Percentiles rank a stretch among this genome's conserved stretches.
phyloP scores from a whole-genome alignment of 805 yeast species.

The Starmera pachycereana region DNA sequence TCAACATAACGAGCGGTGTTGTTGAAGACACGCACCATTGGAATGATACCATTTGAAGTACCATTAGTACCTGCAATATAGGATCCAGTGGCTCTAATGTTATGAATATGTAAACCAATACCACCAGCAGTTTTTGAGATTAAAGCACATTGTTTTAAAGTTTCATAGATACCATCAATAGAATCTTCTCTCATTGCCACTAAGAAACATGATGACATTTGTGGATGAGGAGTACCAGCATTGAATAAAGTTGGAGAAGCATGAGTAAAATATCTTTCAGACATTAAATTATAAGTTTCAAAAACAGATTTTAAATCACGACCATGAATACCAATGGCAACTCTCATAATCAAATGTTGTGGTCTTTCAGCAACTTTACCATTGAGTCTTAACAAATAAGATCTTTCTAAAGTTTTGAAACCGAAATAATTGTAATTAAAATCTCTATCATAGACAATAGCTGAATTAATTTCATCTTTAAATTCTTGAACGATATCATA shows the following conservation, averaged over 20 bases:
- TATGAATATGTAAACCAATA: slow-evolving; percentile 80
- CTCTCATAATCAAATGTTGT: slow-evolving; percentile 84
- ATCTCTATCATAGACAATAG: slow-evolving; percentile 73
- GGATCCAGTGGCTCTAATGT: slow-evolving; percentile 79
- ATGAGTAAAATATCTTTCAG: slow-evolving; percentile 78
- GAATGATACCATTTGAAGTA: slow-evolving; percentile 82
- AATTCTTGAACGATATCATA: slow-evolving; percentile 52
- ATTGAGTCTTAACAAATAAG: slow-evolving; percentile 61
- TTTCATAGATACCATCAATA: slow-evolving; percentile 88
- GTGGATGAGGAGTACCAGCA: slow-evolving; percentile 81
- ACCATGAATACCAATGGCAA: slow-evolving; percentile 84
- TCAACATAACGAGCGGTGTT: slow-evolving; percentile 95
- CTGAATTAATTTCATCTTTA: slow-evolving; percentile 58
- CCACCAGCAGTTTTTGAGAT: slow-evolving; percentile 96
- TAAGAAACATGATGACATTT: slow-evolving; percentile 86
- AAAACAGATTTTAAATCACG: slow-evolving; percentile 49
- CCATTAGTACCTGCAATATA: slow-evolving; percentile 91
- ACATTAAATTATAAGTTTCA: slow-evolving; percentile 85
- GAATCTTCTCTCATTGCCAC: slow-evolving; percentile 91
- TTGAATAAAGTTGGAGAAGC: slow-evolving; percentile 94
- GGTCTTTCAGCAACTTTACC: slow-evolving; percentile 81
- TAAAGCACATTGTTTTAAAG: slow-evolving; percentile 79
- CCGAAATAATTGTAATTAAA: slow-evolving; percentile 77
- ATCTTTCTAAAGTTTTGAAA: slow-evolving; percentile 81
- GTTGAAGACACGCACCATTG: slow-evolving; percentile 94